These are phyloP conservation scores for Ceratocystis harringtonii DNA, from an alignment of 2,329 filamentous ascomycete species.

Conservation along the genomic window DNA sequence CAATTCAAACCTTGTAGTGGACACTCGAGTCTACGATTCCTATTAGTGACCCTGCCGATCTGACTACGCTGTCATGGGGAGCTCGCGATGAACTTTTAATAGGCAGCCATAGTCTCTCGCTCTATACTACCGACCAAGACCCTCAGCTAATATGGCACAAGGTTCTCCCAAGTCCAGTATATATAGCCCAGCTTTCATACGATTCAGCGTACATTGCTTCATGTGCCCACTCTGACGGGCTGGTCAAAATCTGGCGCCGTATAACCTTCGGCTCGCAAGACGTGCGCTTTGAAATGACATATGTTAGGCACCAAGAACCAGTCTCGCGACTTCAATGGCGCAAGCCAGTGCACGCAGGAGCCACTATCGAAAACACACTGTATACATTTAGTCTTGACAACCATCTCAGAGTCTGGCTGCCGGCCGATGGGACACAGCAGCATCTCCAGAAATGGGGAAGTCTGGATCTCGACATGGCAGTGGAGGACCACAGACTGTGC, in stretches of 20 bases:
- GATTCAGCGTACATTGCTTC: constrained; percentile 80
- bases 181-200: constrained; percentile 65
- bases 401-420: constrained; percentile 68
- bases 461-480: constrained; percentile 59
- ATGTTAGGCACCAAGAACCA: constrained; percentile 66
- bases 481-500: constrained; percentile 32
- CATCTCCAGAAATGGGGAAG: constrained; percentile 66
- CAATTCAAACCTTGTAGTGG: constrained; percentile 33
- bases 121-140: constrained; percentile 43
- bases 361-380: constrained; percentile 70
- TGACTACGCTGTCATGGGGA: constrained; percentile 62
- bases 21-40: constrained; percentile 47
- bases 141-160: constrained; percentile 57
- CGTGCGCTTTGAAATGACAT: constrained; percentile 77
- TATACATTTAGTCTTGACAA: constrained; percentile 81
- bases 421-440: constrained; percentile 50
- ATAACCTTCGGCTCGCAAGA: constrained; percentile 71
- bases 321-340: constrained; percentile 84
- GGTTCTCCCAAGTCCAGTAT: constrained; percentile 54
- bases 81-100: constrained; percentile 70
- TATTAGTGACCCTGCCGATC: constrained; percentile 25
- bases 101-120: constrained; percentile 51
- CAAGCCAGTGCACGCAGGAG: constrained; percentile 58
- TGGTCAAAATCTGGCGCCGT: constrained; percentile 88
- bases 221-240: constrained; percentile 57